A percentile compares a stretch with the other conserved stretches of the same genome.
phyloP scores from a whole-genome alignment of 2,329 filamentous ascomycete genomes.

The Fusarium sp. region DNA sequence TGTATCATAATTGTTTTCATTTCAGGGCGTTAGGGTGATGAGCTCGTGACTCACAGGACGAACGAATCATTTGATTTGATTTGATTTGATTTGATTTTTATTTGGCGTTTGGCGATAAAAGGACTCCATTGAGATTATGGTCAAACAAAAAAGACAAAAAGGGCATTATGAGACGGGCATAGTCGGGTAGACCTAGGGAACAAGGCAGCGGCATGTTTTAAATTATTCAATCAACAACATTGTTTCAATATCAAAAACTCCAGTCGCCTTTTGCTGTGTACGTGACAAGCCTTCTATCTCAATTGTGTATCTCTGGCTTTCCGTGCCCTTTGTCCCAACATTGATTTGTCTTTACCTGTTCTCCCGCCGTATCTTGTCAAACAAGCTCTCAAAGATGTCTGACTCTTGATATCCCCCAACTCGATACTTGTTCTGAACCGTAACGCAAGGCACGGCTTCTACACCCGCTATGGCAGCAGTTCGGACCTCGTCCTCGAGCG shows the following conservation, averaged over 20 bases:
- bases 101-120: slow-evolving; percentile 17
- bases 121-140: slow-evolving; percentile 4
- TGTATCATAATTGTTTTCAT: slow-evolving; percentile 4
- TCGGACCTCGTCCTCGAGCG: slow-evolving; percentile 45
- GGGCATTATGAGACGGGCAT: slow-evolving; percentile 2
- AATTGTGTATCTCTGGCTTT: not conserved
- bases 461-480: slow-evolving; percentile 51
- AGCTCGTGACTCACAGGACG: not conserved
- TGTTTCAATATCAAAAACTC: slow-evolving; percentile 8
- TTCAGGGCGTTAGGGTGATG: slow-evolving; percentile 21
- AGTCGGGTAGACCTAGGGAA: slow-evolving; percentile 10
- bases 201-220: slow-evolving; percentile 19
- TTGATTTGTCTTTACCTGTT: not conserved
- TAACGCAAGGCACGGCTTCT: slow-evolving; percentile 76
- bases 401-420: slow-evolving; percentile 76
- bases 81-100: not conserved
- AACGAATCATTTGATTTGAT: not conserved
- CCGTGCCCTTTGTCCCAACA: not conserved
- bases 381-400: slow-evolving; percentile 70
- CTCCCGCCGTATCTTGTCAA: slow-evolving; percentile 61
- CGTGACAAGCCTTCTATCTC: not conserved
- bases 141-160: slow-evolving; percentile 11
- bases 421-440: slow-evolving; percentile 72
- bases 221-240: slow-evolving; percentile 15
- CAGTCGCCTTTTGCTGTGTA: not conserved